phyloP scores from a whole-genome alignment of 2,329 filamentous ascomycete species.

The Colletotrichum sp. region DNA sequence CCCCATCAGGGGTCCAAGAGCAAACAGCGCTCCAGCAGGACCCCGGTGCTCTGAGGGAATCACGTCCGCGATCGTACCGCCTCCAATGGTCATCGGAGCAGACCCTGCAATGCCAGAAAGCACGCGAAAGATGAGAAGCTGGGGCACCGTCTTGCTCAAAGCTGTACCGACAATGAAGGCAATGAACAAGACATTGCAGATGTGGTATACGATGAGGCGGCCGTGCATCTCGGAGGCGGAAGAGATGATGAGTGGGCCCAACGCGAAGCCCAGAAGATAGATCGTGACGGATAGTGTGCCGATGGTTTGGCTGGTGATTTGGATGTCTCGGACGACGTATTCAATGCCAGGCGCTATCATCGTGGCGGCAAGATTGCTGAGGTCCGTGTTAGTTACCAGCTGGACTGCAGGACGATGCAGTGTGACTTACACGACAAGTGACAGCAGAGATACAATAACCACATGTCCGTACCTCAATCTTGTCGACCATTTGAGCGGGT shows the following conservation, averaged over 20 bases:
- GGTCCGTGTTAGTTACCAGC: neutral
- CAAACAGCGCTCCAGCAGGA: constrained; percentile 40
- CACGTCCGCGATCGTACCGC: constrained; percentile 41
- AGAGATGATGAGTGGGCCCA: constrained; percentile 59
- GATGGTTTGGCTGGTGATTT: constrained; percentile 46
- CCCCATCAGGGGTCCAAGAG: constrained; percentile 38
- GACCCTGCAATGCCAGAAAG: constrained; percentile 31
- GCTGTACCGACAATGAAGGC: constrained; percentile 35
- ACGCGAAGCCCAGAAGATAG: constrained; percentile 67
- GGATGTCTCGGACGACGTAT: constrained; percentile 55
- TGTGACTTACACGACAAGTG: neutral
- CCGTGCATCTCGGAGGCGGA: constrained; percentile 45
- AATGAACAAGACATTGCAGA: constrained; percentile 33
- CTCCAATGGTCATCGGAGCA: constrained; percentile 34
- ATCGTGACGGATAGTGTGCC: constrained; percentile 61
- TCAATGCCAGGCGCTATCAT: constrained; percentile 62
- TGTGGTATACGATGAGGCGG: constrained; percentile 33
- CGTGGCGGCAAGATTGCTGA: constrained; percentile 44
- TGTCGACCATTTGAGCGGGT: constrained; percentile 64
- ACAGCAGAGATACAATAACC: constrained; percentile 32
- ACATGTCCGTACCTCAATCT: constrained; percentile 39
- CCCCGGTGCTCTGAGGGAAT: constrained; percentile 34
- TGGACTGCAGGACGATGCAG: neutral
- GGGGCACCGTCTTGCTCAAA: constrained; percentile 24
- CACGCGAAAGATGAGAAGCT: constrained; percentile 37